A percentile compares a stretch with the other conserved stretches of the same genome.
These are phyloP conservation scores for Ganoderma meredithae DNA, from an alignment of 1,284 basidiomycete species.

Conservation along the genomic window DNA sequence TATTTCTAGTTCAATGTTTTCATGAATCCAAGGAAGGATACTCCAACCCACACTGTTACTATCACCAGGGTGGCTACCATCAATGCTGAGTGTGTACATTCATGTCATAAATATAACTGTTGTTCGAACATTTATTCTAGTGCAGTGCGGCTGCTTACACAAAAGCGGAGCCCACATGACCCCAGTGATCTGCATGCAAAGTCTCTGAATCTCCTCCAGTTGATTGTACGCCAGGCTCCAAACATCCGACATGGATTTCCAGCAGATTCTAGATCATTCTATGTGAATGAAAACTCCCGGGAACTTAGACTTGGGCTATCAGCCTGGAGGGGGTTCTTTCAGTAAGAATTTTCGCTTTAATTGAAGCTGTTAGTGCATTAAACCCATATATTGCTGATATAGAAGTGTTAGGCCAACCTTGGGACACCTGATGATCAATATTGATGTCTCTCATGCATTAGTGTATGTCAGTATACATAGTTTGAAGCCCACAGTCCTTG, in stretches of 20 bases:
- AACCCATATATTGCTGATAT: background rate
- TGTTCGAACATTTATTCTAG: conserved; percentile 7
- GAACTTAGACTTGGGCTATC: conserved; percentile 25
- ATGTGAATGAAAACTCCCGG: background rate
- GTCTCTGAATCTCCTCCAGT: conserved; percentile 36
- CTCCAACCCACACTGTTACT: conserved; percentile 18
- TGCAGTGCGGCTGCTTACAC: conserved; percentile 22
- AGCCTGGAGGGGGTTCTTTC: conserved; percentile 30
- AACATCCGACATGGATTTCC: conserved; percentile 38
- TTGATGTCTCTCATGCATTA: conserved; percentile 33
- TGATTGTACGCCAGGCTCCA: conserved; percentile 37
- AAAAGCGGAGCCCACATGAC: conserved; percentile 6
- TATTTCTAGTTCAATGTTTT: conserved; percentile 23
- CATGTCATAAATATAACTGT: background rate
- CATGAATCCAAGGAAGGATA: conserved; percentile 17
- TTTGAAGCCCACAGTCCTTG: background rate
- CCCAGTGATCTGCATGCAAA: conserved; percentile 23
- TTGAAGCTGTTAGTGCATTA: background rate
- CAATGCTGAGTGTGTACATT: conserved; percentile 20
- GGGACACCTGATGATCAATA: conserved; percentile 34
- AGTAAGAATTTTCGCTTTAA: background rate
- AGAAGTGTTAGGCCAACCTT: conserved; percentile 35
- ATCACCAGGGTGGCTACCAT: conserved; percentile 28
- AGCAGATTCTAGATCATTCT: conserved; percentile 30
- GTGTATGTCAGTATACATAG: conserved; percentile 26